A percentile compares a stretch with the other conserved stretches of the same genome.
Evolutionary conservation across 352 stramenopile species (phyloP).

Genomic region (Globisporangium irregulare): DNA sequence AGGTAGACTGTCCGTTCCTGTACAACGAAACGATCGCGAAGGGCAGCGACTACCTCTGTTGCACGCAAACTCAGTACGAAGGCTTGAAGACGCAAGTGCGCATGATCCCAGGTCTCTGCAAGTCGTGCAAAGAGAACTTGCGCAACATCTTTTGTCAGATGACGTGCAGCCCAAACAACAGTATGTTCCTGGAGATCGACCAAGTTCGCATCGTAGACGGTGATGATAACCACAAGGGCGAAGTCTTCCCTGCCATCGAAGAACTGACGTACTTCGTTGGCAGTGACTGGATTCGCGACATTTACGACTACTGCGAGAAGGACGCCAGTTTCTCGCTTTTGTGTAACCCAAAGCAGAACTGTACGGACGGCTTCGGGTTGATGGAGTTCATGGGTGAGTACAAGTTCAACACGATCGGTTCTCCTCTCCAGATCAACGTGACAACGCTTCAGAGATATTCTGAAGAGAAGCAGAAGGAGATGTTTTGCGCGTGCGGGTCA

Average conservation of each 20-base stretch:
- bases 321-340: conserved; percentile 56
- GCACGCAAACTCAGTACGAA: conserved; percentile 54
- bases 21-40: conserved; percentile 52
- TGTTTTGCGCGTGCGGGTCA: conserved; percentile 43
- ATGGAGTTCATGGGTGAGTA: conserved; percentile 65
- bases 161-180: conserved; percentile 65
- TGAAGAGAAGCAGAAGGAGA: conserved; percentile 25
- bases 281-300: conserved; percentile 56
- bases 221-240: conserved; percentile 32
- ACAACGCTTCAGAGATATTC: conserved; percentile 36
- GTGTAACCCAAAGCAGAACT: conserved; percentile 55
- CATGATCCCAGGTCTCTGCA: conserved; percentile 57
- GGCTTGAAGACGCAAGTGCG: conserved; percentile 53
- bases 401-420: conserved; percentile 57
- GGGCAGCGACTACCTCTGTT: conserved; percentile 55
- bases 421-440: conserved; percentile 62
- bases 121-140: conserved; percentile 59
- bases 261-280: conserved; percentile 60
- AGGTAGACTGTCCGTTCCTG: conserved; percentile 58
- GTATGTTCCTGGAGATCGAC: conserved; percentile 50
- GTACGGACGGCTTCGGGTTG: conserved; percentile 47
- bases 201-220: conserved; percentile 50
- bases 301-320: conserved; percentile 61
- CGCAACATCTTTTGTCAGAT: conserved; percentile 68
- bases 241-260: conserved; percentile 51